phyloP scores from a whole-genome alignment of 371 early-diverging fungal genomes.

The Coemansia sp. region DNA sequence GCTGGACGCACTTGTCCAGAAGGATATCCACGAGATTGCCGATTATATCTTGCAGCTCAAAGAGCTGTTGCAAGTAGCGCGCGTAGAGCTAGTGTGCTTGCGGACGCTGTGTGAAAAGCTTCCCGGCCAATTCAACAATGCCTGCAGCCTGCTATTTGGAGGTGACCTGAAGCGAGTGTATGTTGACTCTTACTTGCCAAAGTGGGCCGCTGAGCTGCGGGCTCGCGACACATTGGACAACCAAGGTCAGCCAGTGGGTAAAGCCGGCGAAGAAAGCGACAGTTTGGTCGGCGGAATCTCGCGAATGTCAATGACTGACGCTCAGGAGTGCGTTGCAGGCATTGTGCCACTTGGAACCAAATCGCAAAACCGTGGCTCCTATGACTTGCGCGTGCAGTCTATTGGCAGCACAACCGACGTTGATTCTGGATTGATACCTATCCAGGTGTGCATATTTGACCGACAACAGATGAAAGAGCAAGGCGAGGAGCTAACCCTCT shows the following conservation, averaged over 20 bases:
- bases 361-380: conserved; percentile 17
- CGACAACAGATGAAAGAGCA: conserved; percentile 19
- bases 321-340: conserved; percentile 7
- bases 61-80: conserved; percentile 13
- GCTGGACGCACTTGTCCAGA: conserved; percentile 22
- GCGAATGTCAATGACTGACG: conserved; percentile 13
- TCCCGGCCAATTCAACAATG: conserved; percentile 33
- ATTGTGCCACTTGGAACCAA: conserved; percentile 9
- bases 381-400: conserved; percentile 21
- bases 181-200: conserved; percentile 26
- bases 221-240: background rate
- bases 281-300: background rate
- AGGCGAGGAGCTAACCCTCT: conserved; percentile 19
- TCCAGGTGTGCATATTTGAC: conserved; percentile 16
- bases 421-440: conserved; percentile 1
- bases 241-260: background rate
- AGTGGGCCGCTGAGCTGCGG: conserved; percentile 18
- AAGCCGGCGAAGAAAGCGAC: background rate
- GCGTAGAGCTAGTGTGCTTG: conserved; percentile 18
- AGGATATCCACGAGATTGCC: conserved; percentile 24
- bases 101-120: conserved; percentile 16
- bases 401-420: conserved; percentile 3
- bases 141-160: conserved; percentile 42
- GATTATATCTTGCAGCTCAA: conserved; percentile 13
- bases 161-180: conserved; percentile 21